A percentile compares a stretch with the other conserved stretches of the same genome.
phyloP scores from a whole-genome alignment of 805 yeast genomes.

The Teunomyces gatunensis region DNA sequence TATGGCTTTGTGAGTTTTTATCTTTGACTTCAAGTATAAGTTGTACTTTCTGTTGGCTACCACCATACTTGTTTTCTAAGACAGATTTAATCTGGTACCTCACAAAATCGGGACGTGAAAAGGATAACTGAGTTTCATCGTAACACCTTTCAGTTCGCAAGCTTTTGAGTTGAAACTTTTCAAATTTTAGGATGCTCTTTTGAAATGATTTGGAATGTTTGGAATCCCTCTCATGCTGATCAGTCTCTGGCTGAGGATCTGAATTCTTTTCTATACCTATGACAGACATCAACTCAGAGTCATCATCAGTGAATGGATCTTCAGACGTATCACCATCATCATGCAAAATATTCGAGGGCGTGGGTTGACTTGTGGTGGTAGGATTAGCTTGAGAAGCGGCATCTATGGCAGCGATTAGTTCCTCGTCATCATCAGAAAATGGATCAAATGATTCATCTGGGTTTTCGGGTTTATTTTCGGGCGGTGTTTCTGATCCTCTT shows the following conservation, averaged over 20 bases:
- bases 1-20: slow-evolving; percentile 25
- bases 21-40: slow-evolving; percentile 53
- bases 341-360: neutral
- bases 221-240: slow-evolving; percentile 7
- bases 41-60: slow-evolving; percentile 38
- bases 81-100: slow-evolving; percentile 46
- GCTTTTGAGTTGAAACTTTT: slow-evolving; percentile 5
- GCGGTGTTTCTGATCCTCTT: neutral
- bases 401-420: slow-evolving; percentile 12
- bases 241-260: slow-evolving; percentile 4
- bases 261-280: slow-evolving; percentile 6
- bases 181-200: slow-evolving; percentile 7
- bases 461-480: neutral
- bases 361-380: neutral
- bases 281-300: slow-evolving; percentile 5
- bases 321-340: slow-evolving; percentile 3
- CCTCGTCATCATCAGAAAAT: slow-evolving; percentile 30
- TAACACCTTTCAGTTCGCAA: neutral
- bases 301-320: slow-evolving; percentile 13
- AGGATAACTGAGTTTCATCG: slow-evolving; percentile 28
- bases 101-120: slow-evolving; percentile 44
- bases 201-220: slow-evolving; percentile 14
- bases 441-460: slow-evolving; percentile 19
- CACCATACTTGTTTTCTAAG: slow-evolving; percentile 27
- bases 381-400: neutral